Percentiles rank a stretch among this genome's conserved stretches.
These are phyloP conservation scores for Trichocomaceae sp. DNA, from an alignment of 2,329 filamentous ascomycete genomes.

Conservation along the genomic window DNA sequence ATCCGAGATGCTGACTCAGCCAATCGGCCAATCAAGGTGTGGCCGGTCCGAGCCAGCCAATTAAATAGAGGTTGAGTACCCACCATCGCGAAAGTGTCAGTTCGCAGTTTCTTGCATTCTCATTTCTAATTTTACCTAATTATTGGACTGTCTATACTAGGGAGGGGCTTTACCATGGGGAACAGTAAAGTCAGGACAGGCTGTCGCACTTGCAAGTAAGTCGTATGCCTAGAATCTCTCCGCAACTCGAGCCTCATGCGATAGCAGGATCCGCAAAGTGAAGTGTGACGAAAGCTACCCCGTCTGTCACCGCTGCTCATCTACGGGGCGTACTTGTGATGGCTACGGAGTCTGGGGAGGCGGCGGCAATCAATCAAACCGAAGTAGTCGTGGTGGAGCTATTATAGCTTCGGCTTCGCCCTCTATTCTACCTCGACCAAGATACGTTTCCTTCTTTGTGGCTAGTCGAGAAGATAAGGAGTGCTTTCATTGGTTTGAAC, in stretches of 20 bases:
- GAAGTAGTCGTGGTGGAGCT: no score
- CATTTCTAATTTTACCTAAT: no score
- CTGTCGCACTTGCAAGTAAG: constrained; percentile 11
- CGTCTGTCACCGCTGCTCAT: constrained; percentile 3
- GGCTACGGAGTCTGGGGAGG: constrained; percentile 7
- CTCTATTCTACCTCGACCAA: neutral
- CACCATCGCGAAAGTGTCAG: no score
- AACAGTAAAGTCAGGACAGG: constrained; percentile 4
- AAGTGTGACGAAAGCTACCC: constrained; percentile 11
- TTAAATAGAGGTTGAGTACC: neutral
- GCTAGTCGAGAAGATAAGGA: constrained; percentile 4
- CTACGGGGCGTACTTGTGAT: constrained; percentile 10
- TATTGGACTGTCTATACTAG: no score
- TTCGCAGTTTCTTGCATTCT: no score
- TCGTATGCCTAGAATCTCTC: neutral
- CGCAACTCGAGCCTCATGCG: neutral
- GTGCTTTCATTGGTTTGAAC: constrained; percentile 5
- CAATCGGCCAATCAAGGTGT: neutral
- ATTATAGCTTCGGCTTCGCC: neutral
- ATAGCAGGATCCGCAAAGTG: constrained; percentile 5
- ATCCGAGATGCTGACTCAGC: constrained; percentile 1
- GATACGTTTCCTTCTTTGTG: constrained; percentile 6
- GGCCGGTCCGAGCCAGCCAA: constrained; percentile 1
- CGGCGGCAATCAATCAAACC: neutral
- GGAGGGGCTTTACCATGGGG: no score